A percentile compares a stretch with the other conserved stretches of the same genome.
phyloP scores from a whole-genome alignment of 2,329 filamentous ascomycete species.

The Arthrobotrys sinensis region DNA sequence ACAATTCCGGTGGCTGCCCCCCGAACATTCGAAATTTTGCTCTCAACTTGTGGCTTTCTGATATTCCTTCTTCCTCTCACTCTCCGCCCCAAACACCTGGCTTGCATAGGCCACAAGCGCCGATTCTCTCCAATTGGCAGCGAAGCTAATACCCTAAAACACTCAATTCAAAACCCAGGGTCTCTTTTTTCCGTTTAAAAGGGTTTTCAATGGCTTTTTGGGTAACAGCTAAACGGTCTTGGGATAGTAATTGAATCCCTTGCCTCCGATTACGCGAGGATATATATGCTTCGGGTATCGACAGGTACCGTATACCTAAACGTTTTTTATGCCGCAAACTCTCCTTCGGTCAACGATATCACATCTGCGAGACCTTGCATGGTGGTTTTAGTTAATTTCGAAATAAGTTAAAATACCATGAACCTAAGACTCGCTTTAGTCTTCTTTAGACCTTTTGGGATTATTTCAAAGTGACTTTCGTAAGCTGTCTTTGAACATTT shows the following conservation, averaged over 20 bases:
- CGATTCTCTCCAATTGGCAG: conserved; percentile 15
- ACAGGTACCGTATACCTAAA: conserved; percentile 38
- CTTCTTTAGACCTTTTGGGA: conserved; percentile 23
- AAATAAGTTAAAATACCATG: conserved; percentile 18
- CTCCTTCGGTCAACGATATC: conserved; percentile 54
- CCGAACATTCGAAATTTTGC: conserved; percentile 19
- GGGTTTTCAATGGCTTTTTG: conserved; percentile 22
- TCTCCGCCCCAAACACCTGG: conserved; percentile 22
- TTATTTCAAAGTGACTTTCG: conserved; percentile 3
- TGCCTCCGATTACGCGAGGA: conserved; percentile 56
- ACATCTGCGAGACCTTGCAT: conserved; percentile 55
- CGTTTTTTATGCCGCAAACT: conserved; percentile 32
- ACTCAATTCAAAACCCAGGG: conserved; percentile 21
- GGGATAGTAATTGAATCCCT: conserved; percentile 33
- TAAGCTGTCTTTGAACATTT: not conserved
- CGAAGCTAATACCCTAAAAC: conserved; percentile 10
- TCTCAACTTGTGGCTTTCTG: conserved; percentile 28
- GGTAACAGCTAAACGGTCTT: conserved; percentile 7
- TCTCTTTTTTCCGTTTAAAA: not conserved
- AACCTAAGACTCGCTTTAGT: conserved; percentile 2
- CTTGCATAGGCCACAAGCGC: conserved; percentile 31
- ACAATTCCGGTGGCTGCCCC: conserved; percentile 31
- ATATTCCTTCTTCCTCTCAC: conserved; percentile 22
- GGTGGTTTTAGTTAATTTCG: conserved; percentile 2
- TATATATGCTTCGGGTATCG: conserved; percentile 48